Evolutionary conservation across 768 basidiomycete genomes (phyloP).

Genomic region (Boletus sp.): DNA sequence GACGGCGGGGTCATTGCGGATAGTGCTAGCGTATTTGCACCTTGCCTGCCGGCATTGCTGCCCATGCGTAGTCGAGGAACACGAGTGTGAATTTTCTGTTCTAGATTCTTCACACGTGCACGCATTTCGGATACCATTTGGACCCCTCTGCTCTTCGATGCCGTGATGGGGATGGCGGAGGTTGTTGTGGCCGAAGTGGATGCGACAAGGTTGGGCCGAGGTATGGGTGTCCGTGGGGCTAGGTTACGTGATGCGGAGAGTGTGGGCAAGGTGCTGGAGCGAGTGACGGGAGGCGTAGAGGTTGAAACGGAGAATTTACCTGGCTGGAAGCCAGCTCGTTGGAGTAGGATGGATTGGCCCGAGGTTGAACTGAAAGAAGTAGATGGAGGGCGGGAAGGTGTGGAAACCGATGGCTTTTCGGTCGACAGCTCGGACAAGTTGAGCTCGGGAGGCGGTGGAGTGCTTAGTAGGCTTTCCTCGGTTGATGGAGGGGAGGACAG

Average conservation of each 20-base stretch:
- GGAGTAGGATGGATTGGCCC: conserved; percentile 48
- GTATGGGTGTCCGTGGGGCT: conserved; percentile 43
- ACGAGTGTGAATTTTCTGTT: conserved; percentile 85
- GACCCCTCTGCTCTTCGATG: conserved; percentile 75
- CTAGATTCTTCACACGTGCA: conserved; percentile 75
- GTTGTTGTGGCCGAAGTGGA: conserved; percentile 38
- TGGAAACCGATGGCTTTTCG: conserved; percentile 38
- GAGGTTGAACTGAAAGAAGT: conserved; percentile 33
- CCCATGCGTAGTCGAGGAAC: conserved; percentile 84
- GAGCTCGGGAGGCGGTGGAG: conserved; percentile 58
- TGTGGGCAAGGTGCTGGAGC: conserved; percentile 58
- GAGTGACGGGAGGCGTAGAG: conserved; percentile 49
- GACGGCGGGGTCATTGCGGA: conserved; percentile 36
- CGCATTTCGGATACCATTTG: conserved; percentile 95
- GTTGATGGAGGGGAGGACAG: conserved; percentile 28
- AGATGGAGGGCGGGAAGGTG: conserved; percentile 35
- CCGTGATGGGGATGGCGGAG: conserved; percentile 37
- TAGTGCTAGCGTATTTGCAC: conserved; percentile 36
- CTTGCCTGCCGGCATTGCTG: conserved; percentile 61
- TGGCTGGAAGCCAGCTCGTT: conserved; percentile 50
- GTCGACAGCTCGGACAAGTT: conserved; percentile 56
- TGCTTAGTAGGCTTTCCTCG: conserved; percentile 59
- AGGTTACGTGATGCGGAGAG: conserved; percentile 46
- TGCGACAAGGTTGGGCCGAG: conserved; percentile 39
- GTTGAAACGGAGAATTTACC: conserved; percentile 39